These are phyloP conservation scores for Aspergillus bombycis DNA, from an alignment of 2,329 filamentous ascomycete species.

Conservation along the genomic window DNA sequence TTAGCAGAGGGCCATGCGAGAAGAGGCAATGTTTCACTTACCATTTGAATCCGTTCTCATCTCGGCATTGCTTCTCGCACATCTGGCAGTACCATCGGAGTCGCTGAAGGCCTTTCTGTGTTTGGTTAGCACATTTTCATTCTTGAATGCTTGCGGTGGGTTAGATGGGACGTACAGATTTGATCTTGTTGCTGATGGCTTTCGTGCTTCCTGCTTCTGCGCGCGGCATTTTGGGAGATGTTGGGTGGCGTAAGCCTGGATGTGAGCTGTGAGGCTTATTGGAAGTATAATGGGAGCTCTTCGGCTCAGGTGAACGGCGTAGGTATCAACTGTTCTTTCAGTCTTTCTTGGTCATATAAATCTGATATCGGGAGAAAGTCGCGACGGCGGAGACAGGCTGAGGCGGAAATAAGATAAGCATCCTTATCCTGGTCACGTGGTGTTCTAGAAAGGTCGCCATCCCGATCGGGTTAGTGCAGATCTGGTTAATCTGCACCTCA, in stretches of 20 bases:
- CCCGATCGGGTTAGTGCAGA: background rate
- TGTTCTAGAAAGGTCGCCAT: background rate
- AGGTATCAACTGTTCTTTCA: background rate
- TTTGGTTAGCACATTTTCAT: conserved; percentile 13
- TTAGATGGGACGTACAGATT: conserved; percentile 63
- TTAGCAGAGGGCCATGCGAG: background rate
- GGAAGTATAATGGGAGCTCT: background rate
- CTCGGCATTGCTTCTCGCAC: conserved; percentile 75
- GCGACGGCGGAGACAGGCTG: background rate
- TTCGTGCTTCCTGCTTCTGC: conserved; percentile 94
- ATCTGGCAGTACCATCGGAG: conserved; percentile 90
- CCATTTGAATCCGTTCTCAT: conserved; percentile 87
- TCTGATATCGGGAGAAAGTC: background rate
- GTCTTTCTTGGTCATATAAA: background rate
- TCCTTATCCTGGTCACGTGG: background rate
- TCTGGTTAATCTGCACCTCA: background rate
- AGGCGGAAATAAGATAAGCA: conserved; percentile 1
- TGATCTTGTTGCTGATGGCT: conserved; percentile 86
- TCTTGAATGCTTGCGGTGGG: background rate
- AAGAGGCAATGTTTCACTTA: conserved; percentile 9
- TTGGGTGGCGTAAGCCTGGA: too few relatives aligned
- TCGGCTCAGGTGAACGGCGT: background rate
- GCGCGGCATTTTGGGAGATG: conserved; percentile 70
- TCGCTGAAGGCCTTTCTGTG: conserved; percentile 62
- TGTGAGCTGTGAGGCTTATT: background rate